phyloP scores from a whole-genome alignment of 495 filamentous ascomycete species.

The Trichodelitschia bisporula region DNA sequence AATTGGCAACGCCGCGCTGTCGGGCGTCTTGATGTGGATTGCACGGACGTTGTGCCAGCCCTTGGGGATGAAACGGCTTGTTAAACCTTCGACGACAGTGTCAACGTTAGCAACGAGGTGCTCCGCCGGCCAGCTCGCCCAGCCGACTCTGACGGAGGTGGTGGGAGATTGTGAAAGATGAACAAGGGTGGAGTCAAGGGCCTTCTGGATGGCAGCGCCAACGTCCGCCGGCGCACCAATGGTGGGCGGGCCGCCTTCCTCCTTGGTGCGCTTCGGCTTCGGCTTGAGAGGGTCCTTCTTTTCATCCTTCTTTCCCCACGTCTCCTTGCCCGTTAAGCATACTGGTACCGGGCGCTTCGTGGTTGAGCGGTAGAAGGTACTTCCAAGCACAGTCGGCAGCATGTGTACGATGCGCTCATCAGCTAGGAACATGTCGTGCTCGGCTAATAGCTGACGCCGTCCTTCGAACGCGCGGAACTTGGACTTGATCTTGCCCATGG shows the following conservation, averaged over 20 bases:
- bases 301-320: constrained; percentile 7
- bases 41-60: constrained; percentile 65
- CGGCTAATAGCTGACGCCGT: constrained; percentile 54
- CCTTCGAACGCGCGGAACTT: constrained; percentile 75
- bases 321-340: constrained; percentile 13
- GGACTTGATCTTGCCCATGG: constrained; percentile 53
- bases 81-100: constrained; percentile 38
- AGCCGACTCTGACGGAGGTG: constrained; percentile 24
- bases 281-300: constrained; percentile 1
- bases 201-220: constrained; percentile 45
- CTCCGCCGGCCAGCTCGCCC: constrained; percentile 44
- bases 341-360: constrained; percentile 75
- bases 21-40: constrained; percentile 70
- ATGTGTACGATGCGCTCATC: constrained; percentile 61
- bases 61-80: constrained; percentile 53
- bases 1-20: constrained; percentile 67
- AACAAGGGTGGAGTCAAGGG: constrained; percentile 46
- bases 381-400: constrained; percentile 57
- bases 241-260: constrained; percentile 25
- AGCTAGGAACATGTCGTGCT: constrained; percentile 72
- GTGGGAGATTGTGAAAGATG: constrained; percentile 31
- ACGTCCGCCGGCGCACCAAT: constrained; percentile 24
- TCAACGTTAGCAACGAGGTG: constrained; percentile 58
- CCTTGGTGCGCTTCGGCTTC: constrained; percentile 23
- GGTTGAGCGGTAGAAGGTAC: constrained; percentile 56